Evolutionary conservation across 2,329 filamentous ascomycete species (phyloP), one percentile per base, ranked within the genome.

Genomic region (Coleophoma cylindrospora): DNA sequence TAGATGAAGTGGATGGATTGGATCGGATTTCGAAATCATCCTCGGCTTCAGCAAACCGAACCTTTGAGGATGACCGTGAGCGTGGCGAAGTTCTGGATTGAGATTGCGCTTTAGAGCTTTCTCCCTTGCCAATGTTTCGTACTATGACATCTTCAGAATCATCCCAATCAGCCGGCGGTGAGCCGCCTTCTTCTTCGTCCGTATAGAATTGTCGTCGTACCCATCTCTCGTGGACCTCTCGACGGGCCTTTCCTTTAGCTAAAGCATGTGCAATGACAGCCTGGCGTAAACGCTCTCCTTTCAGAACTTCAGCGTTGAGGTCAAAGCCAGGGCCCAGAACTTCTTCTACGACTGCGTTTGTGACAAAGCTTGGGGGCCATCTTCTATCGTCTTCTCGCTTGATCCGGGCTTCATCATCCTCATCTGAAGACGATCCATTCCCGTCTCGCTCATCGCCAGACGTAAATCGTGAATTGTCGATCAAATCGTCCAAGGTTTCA

Each of bases 161-260:
- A 19, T 77, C 72, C 73, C 84, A 91, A 22, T 80, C 82, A 7
- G 78, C 73, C 0, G 86, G 86, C 2, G 80, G 73, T n/a, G 68
- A 64, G 10, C 80, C 78, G 2, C 89, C 89, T 66, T 95, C 89
- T 70, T 95, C 90, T 66, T 91, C 86, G 51, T 95, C 89, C 1
- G 90, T 78, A 61, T 94, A 95, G 60, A 94, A 95, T 37, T 85
- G 81, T 43, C 89, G 77, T 51, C 87, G 78, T 60, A 80, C 80
- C 89, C 89, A 94, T 45, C 89, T 77, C 48, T 91, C 81, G 58
- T 86, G 76, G 34, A 89, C 72, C 15, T 58, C 51, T 27, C 52
- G 52, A 36, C 61, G 54, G 15, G 60, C 53, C 17, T 52, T 50
- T 34, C 58, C 54, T 34, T 62, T 57, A 22, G 56, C 53, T 2